Evolutionary conservation across 1,284 basidiomycete genomes (phyloP), one percentile per base, ranked within the genome.

Genomic region (Ustilago tritici): DNA sequence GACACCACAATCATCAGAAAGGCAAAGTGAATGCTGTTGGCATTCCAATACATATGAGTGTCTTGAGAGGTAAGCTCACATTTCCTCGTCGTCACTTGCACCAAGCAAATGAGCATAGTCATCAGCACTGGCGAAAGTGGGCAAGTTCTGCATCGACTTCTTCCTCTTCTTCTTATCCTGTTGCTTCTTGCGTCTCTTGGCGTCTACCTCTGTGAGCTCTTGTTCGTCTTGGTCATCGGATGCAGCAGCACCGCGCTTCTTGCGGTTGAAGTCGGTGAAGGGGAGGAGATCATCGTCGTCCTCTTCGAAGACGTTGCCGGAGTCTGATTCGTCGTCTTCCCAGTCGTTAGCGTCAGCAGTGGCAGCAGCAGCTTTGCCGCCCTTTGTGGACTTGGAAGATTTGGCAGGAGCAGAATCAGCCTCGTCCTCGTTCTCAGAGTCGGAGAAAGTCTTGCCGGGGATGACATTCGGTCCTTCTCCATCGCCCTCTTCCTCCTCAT

Each of bases 61-160:
- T 5, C 14, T 38, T 14, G 5, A 46, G 7, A 28, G 28, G 23
- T 28, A 5, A 2, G 32, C 19, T 28, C 69, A 81, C 65, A 66
- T 43, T 36, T 78, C 61, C 43, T 77, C 92, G 15, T 85, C 88
- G 67, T 92, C 92, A 84, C 96, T 95, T 76, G 62, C 78, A 28
- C 63, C 81, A 3, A 98, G 95, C 89, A 98, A 89, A 87, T 91
- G 92, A 56, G 93, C 93, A 83, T 97, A 99, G 80, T 98, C 96
- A 74, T 98, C 96, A 77, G 96, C 96, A 84, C 91, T 93, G 2
- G 94, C 96, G 83, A 99, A 98, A 35, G 92, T 93, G 2, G 95
- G 95, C 79, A 95, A 84, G 47, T 78, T 80, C 54, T 90, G 89
- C 78, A 89, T 89, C 86, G 91, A 87, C 87, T 92, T 93, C 88